Conservation (phyloP, 176 grass and related monocot species). For the Eleusine coracana region DNA sequence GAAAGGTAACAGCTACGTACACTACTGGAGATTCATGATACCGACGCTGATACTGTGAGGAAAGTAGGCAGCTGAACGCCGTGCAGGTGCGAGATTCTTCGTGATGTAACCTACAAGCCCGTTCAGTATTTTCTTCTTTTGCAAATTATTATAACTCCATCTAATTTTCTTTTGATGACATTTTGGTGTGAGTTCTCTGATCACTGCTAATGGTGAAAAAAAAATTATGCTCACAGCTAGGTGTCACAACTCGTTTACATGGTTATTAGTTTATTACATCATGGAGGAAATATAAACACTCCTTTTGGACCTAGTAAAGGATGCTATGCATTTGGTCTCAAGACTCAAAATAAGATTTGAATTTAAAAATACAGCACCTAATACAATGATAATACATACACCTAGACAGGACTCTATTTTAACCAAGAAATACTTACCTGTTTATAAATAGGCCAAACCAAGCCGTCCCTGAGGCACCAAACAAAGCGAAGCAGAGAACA, state of each 20-base stretch:
- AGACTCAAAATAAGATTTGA: background rate
- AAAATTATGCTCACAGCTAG: background rate
- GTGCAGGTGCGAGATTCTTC: background rate
- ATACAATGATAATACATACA: background rate
- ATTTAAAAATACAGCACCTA: background rate
- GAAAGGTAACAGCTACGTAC: too few relatives aligned
- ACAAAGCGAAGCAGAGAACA: constrained; percentile 1
- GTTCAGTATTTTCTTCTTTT: background rate
- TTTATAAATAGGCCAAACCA: constrained; percentile 47
- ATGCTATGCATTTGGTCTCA: background rate
- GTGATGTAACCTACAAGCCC: too few relatives aligned
- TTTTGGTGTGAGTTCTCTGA: too few relatives aligned
- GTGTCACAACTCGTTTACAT: too few relatives aligned
- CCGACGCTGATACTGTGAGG: background rate
- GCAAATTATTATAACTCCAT: background rate
- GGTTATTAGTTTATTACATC: too few relatives aligned
- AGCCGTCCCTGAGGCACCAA: background rate
- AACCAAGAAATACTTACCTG: background rate
- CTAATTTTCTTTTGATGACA: background rate
- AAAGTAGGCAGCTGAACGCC: background rate
- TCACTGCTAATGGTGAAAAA: background rate
- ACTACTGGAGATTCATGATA: background rate
- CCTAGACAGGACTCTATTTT: background rate
- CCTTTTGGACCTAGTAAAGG: background rate
- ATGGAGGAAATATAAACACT: background rate